Conservation (phyloP, 257 asterid genomes). For the Scutellaria minor region DNA sequence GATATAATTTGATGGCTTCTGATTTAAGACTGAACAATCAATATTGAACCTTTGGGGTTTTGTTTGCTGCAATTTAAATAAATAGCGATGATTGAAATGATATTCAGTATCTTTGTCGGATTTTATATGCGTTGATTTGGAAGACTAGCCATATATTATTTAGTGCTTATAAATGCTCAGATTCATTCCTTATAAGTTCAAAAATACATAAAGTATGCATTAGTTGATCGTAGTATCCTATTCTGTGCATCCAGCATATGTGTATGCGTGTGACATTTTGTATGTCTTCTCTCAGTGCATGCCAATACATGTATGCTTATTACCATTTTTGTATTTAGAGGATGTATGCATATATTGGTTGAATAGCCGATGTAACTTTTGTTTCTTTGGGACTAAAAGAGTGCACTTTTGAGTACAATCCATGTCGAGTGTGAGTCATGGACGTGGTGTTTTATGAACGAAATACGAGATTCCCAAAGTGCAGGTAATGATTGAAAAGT, state of each 20-base stretch:
- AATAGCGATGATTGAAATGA: conserved; percentile 4
- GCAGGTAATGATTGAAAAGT: not conserved
- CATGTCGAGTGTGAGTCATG: not conserved
- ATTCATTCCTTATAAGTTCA: not conserved
- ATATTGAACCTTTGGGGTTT: conserved; percentile 19
- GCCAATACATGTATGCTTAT: not conserved
- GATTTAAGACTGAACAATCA: conserved; percentile 11
- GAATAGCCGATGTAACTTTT: conserved; percentile 5
- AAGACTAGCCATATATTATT: not conserved
- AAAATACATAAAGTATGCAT: not conserved
- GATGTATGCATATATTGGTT: conserved; percentile 6
- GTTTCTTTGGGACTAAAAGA: not conserved
- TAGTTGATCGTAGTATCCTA: conserved; percentile 11
- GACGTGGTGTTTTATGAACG: not conserved
- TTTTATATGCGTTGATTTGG: conserved; percentile 2
- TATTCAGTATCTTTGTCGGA: conserved; percentile 25
- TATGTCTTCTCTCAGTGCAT: conserved; percentile 1
- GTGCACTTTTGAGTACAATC: not conserved
- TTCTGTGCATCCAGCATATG: not conserved
- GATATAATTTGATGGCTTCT: conserved; percentile 18
- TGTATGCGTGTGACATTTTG: not conserved
- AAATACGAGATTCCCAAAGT: not conserved
- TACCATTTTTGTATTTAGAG: not conserved
- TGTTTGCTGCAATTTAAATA: not conserved
- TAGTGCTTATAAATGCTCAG: not conserved